Conservation (phyloP, 768 basidiomycete genomes). For the Russula olivacea region DNA sequence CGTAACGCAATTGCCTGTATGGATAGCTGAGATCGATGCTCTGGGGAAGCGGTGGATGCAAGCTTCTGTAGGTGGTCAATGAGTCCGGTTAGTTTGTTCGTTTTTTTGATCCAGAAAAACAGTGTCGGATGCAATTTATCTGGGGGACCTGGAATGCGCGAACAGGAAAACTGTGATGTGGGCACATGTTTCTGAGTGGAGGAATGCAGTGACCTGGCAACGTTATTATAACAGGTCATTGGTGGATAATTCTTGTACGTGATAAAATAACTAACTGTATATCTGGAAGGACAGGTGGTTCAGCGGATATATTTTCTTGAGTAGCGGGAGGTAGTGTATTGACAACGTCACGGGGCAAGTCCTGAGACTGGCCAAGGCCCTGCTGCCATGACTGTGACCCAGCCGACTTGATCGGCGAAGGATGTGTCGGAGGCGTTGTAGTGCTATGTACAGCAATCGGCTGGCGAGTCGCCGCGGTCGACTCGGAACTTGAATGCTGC, state of each 20-base stretch:
- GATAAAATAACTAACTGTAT: neutral
- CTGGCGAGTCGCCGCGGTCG: conserved; percentile 15
- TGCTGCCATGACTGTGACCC: conserved; percentile 10
- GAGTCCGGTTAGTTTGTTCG: neutral
- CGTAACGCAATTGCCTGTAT: neutral
- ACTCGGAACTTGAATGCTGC: conserved; percentile 44
- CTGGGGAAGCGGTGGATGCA: neutral
- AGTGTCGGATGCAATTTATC: neutral
- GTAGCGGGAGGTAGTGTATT: neutral
- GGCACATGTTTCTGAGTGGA: neutral
- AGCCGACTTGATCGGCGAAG: neutral
- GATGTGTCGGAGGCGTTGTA: neutral
- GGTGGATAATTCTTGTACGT: neutral
- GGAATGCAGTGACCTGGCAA: neutral
- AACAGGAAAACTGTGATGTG: neutral
- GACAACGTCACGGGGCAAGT: neutral
- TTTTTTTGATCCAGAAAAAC: neutral
- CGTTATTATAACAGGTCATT: neutral
- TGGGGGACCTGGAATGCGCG: neutral
- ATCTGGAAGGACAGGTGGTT: no score
- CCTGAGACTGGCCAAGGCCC: conserved; percentile 7
- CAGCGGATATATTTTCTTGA: no score
- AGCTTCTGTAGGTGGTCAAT: neutral
- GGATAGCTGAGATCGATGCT: neutral
- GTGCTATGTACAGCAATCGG: conserved; percentile 8